A percentile compares a stretch with the other conserved stretches of the same genome.
These are phyloP conservation scores for Cucurbitaria berberidis DNA, from an alignment of 2,329 filamentous ascomycete species.

Conservation along the genomic window DNA sequence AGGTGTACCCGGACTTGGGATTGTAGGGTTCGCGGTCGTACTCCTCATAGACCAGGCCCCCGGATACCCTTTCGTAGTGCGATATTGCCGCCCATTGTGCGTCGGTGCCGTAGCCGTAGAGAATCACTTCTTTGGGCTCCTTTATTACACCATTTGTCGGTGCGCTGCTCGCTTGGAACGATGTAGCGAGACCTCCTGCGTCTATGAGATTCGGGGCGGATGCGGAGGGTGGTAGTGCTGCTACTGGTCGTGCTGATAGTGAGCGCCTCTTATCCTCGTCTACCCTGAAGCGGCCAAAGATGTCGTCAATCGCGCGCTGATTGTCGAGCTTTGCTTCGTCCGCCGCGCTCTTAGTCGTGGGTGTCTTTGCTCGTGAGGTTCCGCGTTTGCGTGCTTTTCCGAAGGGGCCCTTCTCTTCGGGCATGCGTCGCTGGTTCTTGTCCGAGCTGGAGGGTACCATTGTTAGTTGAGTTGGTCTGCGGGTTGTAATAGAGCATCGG, in stretches of 20 bases:
- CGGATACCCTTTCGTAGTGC: constrained; percentile 83
- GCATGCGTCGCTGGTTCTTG: constrained; percentile 59
- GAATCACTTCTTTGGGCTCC: constrained; percentile 77
- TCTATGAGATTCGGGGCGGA: constrained; percentile 43
- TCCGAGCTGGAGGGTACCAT: constrained; percentile 33
- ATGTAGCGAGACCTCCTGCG: constrained; percentile 31
- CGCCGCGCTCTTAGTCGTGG: constrained; percentile 64
- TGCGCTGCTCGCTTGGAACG: constrained; percentile 34
- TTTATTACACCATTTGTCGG: constrained; percentile 48
- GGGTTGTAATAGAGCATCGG: background rate
- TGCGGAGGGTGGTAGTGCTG: constrained; percentile 36
- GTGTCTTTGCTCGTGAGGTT: constrained; percentile 61
- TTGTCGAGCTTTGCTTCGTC: constrained; percentile 57
- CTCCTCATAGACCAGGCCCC: constrained; percentile 85
- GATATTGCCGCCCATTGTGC: constrained; percentile 82
- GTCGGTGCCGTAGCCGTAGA: constrained; percentile 79
- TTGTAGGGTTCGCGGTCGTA: constrained; percentile 85
- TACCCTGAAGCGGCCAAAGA: constrained; percentile 50
- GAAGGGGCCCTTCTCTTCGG: constrained; percentile 68
- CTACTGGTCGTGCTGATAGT: constrained; percentile 26
- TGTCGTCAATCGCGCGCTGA: constrained; percentile 54
- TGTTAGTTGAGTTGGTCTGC: constrained; percentile 20
- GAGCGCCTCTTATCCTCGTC: constrained; percentile 40
- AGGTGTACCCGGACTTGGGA: constrained; percentile 73
- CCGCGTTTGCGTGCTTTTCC: constrained; percentile 58